These are phyloP conservation scores for Lactifluus hygrophoroides DNA, from an alignment of 768 basidiomycete species.

Conservation along the genomic window DNA sequence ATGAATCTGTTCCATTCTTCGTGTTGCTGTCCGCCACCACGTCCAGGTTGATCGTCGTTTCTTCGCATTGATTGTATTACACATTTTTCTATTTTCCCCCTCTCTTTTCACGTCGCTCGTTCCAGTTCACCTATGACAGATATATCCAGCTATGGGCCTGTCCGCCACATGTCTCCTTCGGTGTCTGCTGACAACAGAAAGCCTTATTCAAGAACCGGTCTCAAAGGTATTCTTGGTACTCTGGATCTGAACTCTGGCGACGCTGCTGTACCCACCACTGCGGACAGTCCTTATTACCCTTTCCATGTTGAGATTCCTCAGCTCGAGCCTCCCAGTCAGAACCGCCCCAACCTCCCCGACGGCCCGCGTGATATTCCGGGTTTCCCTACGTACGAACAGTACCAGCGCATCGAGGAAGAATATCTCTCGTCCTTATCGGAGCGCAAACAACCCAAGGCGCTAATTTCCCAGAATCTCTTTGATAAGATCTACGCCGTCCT, in stretches of 20 bases:
- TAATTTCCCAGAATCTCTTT: slow-evolving; percentile 20
- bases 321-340: slow-evolving; percentile 11
- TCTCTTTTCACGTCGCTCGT: slow-evolving; percentile 12
- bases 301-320: slow-evolving; percentile 13
- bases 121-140: slow-evolving; percentile 14
- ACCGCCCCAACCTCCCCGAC: neutral
- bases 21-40: slow-evolving; percentile 18
- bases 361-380: slow-evolving; percentile 15
- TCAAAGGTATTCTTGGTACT: slow-evolving; percentile 16
- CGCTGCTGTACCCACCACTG: neutral
- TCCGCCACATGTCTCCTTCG: slow-evolving; percentile 13
- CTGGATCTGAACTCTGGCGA: slow-evolving; percentile 17
- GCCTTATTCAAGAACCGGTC: slow-evolving; percentile 14
- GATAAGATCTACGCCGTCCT: slow-evolving; percentile 17
- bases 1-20: slow-evolving; percentile 4
- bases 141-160: slow-evolving; percentile 13
- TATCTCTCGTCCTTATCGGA: slow-evolving; percentile 18
- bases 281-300: slow-evolving; percentile 14
- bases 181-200: slow-evolving; percentile 11
- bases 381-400: slow-evolving; percentile 19
- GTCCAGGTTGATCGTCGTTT: slow-evolving; percentile 2
- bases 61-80: slow-evolving; percentile 7
- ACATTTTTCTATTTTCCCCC: slow-evolving; percentile 4
- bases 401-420: slow-evolving; percentile 16
- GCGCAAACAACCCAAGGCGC: slow-evolving; percentile 20